Conservation (phyloP, 2,329 filamentous ascomycete genomes). For the Malbranchea zuffiana region DNA sequence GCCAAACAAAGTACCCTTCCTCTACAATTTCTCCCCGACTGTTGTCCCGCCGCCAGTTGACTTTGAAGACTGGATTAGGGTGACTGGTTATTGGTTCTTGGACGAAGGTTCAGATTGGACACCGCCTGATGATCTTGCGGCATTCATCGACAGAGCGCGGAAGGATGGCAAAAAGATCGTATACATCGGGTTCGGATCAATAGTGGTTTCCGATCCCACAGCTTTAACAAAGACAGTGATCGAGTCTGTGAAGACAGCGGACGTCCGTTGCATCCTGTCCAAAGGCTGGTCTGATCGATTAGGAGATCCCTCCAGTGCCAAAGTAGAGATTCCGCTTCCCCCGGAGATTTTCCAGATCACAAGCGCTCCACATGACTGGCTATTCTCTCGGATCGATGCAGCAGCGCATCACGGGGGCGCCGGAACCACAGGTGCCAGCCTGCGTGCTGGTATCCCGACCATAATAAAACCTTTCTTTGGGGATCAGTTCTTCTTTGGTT, state of each 20-base stretch:
- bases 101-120: conserved; percentile 62
- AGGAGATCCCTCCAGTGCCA: conserved; percentile 46
- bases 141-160: conserved; percentile 76
- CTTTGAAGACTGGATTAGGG: conserved; percentile 93
- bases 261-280: conserved; percentile 85
- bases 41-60: conserved; percentile 92
- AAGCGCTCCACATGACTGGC: conserved; percentile 89
- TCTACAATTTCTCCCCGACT: conserved; percentile 92
- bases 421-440: conserved; percentile 85
- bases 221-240: conserved; percentile 89
- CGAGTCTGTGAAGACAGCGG: conserved; percentile 78
- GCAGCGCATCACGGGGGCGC: conserved; percentile 90
- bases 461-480: conserved; percentile 96
- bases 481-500: conserved; percentile 93
- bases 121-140: conserved; percentile 62
- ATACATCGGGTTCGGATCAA: conserved; percentile 94
- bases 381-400: conserved; percentile 87
- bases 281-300: conserved; percentile 94
- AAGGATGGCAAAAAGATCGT: conserved; percentile 80
- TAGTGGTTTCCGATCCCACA: conserved; percentile 80
- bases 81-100: conserved; percentile 97
- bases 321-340: conserved; percentile 59
- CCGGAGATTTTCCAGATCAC: conserved; percentile 79
- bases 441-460: conserved; percentile 82
- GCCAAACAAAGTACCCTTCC: conserved; percentile 91